Evolutionary conservation across 2,329 filamentous ascomycete species (phyloP).

Genomic region (Myriosclerotinia curreyana): DNA sequence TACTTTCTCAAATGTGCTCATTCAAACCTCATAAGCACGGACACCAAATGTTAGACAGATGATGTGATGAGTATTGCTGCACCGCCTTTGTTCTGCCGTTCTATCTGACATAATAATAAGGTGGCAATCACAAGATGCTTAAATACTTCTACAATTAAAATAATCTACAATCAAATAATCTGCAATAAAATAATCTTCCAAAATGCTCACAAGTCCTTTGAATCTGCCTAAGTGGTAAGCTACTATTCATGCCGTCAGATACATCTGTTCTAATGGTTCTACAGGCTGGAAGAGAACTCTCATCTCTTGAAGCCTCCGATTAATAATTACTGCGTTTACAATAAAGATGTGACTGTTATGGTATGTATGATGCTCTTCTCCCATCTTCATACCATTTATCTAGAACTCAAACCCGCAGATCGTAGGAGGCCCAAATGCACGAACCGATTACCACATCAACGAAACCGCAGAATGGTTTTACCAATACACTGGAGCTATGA

Average conservation of each 20-base stretch:
- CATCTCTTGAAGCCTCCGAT: slow-evolving; percentile 82
- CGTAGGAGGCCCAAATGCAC: slow-evolving; percentile 91
- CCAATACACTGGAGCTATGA: slow-evolving; percentile 90
- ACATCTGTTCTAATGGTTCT: slow-evolving; percentile 13
- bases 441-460: slow-evolving; percentile 99
- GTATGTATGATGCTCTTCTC: slow-evolving; percentile 47
- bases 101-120: no score
- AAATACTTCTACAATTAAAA: no score
- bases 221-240: slow-evolving; percentile 39
- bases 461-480: slow-evolving; percentile 97
- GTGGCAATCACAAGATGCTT: no score
- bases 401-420: slow-evolving; percentile 51
- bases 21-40: background rate
- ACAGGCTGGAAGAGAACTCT: slow-evolving; percentile 87
- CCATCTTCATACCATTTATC: background rate
- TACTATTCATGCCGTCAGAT: background rate
- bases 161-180: background rate
- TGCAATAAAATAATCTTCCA: background rate
- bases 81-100: background rate
- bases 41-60: no score
- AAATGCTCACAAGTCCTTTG: slow-evolving; percentile 35
- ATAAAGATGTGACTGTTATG: slow-evolving; percentile 80
- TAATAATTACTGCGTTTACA: slow-evolving; percentile 97
- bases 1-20: slow-evolving; percentile 22
- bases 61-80: background rate